Evolutionary conservation across 2,329 filamentous ascomycete species (phyloP).

Genomic region (Colletotrichum somersetense): DNA sequence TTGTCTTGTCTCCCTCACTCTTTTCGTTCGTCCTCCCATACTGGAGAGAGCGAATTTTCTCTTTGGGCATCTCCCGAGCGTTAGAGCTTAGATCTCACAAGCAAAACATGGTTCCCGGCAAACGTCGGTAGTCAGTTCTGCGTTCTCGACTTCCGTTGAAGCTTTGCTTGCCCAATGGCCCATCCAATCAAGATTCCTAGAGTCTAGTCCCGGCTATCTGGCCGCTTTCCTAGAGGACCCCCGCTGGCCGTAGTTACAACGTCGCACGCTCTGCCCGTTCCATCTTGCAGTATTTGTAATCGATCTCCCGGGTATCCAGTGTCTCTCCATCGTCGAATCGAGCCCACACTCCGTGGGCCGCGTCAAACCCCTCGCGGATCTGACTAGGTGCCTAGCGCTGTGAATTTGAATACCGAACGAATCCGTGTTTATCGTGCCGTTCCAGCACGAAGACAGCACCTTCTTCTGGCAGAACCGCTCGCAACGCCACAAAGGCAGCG

Average conservation of each 20-base stretch:
- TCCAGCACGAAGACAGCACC: neutral
- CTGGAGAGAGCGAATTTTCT: conserved; percentile 10
- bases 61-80: neutral
- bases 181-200: neutral
- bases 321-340: conserved; percentile 34
- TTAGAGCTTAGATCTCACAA: conserved; percentile 9
- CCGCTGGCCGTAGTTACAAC: neutral
- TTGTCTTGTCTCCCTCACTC: neutral
- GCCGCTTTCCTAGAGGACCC: neutral
- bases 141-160: neutral
- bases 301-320: conserved; percentile 29
- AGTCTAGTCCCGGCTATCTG: neutral
- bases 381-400: neutral
- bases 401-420: neutral
- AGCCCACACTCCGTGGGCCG: neutral
- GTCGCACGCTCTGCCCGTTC: conserved; percentile 6
- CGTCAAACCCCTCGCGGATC: neutral
- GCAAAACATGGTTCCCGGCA: neutral
- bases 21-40: conserved; percentile 1
- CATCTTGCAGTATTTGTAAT: conserved; percentile 39
- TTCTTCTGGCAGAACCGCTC: neutral
- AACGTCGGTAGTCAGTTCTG: neutral
- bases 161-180: neutral
- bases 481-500: neutral
- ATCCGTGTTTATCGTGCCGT: neutral